A percentile compares a stretch with the other conserved stretches of the same genome.
Evolutionary conservation across 495 filamentous ascomycete species (phyloP).

Genomic region (Penicillium roqueforti): DNA sequence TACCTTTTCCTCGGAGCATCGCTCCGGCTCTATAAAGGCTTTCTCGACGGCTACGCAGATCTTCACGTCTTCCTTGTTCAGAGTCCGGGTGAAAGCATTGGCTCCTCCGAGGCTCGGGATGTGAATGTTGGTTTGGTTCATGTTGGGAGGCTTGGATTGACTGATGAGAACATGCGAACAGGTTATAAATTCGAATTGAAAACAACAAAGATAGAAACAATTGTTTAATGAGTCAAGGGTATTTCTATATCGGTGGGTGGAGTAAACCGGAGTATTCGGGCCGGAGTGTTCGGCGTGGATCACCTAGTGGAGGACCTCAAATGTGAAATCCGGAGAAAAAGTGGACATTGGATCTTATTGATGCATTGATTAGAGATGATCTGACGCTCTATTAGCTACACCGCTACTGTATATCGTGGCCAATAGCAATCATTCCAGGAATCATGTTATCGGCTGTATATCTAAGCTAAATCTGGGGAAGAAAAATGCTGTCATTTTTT

Average conservation of each 20-base stretch:
- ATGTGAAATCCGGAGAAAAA: neutral
- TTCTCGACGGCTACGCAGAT: constrained; percentile 20
- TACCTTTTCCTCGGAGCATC: constrained; percentile 27
- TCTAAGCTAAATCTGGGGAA: neutral
- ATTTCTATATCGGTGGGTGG: neutral
- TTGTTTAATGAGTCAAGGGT: neutral
- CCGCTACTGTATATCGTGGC: neutral
- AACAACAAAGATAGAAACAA: neutral
- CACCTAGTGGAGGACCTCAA: neutral
- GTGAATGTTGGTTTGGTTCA: constrained; percentile 4
- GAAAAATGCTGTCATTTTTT: neutral
- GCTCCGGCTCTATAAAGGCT: constrained; percentile 20
- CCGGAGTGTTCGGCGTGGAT: constrained; percentile 10
- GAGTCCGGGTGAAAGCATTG: constrained; percentile 13
- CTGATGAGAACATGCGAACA: neutral
- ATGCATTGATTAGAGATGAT: neutral
- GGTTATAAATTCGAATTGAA: neutral
- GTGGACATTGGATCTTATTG: neutral
- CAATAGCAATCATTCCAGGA: neutral
- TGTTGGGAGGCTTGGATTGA: neutral
- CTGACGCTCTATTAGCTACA: neutral
- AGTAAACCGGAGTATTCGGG: constrained; percentile 6
- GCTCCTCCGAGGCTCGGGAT: constrained; percentile 1
- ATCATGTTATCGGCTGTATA: neutral
- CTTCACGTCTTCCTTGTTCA: constrained; percentile 17